These are phyloP conservation scores for Agaricus subrufescens DNA, from an alignment of 768 basidiomycete genomes.

Conservation along the genomic window DNA sequence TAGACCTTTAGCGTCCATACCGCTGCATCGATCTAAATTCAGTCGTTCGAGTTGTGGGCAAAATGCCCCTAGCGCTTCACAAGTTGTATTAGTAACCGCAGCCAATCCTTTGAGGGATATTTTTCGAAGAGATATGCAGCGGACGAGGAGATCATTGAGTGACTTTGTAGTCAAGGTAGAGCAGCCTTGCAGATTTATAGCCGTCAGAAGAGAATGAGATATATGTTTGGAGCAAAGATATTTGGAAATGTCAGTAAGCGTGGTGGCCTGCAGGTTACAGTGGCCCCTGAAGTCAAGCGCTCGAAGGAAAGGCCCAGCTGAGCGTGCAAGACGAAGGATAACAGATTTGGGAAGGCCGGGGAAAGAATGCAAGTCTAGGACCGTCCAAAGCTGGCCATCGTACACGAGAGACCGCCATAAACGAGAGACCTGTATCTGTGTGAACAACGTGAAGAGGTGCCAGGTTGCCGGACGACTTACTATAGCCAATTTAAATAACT, in stretches of 20 bases:
- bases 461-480: slow-evolving; percentile 37
- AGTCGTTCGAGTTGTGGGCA: slow-evolving; percentile 55
- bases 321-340: slow-evolving; percentile 46
- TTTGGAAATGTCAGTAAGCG: slow-evolving; percentile 49
- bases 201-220: slow-evolving; percentile 63
- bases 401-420: slow-evolving; percentile 70
- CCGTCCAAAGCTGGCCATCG: slow-evolving; percentile 85
- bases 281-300: slow-evolving; percentile 63
- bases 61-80: slow-evolving; percentile 56
- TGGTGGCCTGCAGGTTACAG: slow-evolving; percentile 39
- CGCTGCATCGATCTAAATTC: slow-evolving; percentile 68
- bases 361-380: slow-evolving; percentile 60
- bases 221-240: slow-evolving; percentile 44
- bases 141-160: slow-evolving; percentile 64
- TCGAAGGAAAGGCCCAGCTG: slow-evolving; percentile 62
- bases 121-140: slow-evolving; percentile 53
- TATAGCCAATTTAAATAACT: slow-evolving; percentile 74
- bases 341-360: slow-evolving; percentile 48
- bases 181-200: slow-evolving; percentile 73
- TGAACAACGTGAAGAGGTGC: slow-evolving; percentile 9
- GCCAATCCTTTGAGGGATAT: slow-evolving; percentile 65
- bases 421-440: slow-evolving; percentile 59
- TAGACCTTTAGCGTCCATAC: slow-evolving; percentile 64
- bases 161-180: slow-evolving; percentile 56
- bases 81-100: slow-evolving; percentile 70